These are phyloP conservation scores for Boletus vinaceobasis DNA, from an alignment of 768 basidiomycete species.

Conservation along the genomic window DNA sequence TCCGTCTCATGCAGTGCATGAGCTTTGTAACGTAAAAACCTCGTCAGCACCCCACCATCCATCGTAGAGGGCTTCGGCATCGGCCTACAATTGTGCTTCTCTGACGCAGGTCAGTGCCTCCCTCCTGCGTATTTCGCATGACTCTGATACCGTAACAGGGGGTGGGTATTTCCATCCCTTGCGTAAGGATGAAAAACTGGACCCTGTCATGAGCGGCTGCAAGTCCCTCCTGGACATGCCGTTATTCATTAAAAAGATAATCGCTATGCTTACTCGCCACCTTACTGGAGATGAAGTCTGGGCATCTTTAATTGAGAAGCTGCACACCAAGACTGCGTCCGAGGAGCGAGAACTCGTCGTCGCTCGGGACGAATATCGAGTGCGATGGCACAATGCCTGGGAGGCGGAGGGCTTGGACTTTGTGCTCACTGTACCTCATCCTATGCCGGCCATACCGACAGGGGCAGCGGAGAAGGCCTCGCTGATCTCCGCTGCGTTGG, in stretches of 20 bases:
- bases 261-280: constrained; percentile 39
- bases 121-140: neutral
- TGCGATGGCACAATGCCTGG: constrained; percentile 38
- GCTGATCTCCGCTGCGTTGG: constrained; percentile 31
- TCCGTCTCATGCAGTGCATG: neutral
- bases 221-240: constrained; percentile 27
- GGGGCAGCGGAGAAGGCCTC: constrained; percentile 34
- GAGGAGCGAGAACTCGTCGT: constrained; percentile 30
- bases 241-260: constrained; percentile 38
- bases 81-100: constrained; percentile 53
- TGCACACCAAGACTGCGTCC: constrained; percentile 29
- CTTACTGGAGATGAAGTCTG: constrained; percentile 24
- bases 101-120: constrained; percentile 46
- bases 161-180: constrained; percentile 38
- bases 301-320: constrained; percentile 33
- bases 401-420: constrained; percentile 39
- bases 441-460: constrained; percentile 38
- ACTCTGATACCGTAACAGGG: constrained; percentile 31
- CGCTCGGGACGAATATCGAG: constrained; percentile 23
- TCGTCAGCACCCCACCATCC: constrained; percentile 42
- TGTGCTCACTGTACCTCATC: constrained; percentile 38
- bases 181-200: constrained; percentile 35
- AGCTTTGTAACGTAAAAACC: neutral
- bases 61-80: constrained; percentile 48
- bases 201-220: constrained; percentile 26